Percentiles rank a stretch among this genome's conserved stretches.
phyloP scores from a whole-genome alignment of 225 moss, liverwort and hornwort genomes.

The Rhytidiadelphus loreus region DNA sequence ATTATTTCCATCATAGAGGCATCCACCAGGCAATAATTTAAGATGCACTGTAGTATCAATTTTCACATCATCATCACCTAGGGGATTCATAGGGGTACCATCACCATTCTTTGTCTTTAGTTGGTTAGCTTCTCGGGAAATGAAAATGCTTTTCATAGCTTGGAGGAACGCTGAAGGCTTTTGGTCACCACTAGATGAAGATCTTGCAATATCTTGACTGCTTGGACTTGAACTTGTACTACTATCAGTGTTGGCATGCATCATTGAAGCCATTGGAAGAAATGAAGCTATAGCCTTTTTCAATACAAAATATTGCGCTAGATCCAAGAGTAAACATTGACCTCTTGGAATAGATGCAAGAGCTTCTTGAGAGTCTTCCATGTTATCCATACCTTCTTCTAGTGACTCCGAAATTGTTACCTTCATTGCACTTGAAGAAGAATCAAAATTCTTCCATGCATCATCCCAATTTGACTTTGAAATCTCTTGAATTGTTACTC shows the following conservation, averaged over 20 bases:
- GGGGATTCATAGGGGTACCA: fast-evolving
- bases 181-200: background rate
- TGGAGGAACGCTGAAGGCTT: fast-evolving
- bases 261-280: background rate
- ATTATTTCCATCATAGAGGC: background rate
- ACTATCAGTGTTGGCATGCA: background rate
- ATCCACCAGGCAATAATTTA: background rate
- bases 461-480: background rate
- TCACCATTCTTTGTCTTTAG: background rate
- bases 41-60: background rate
- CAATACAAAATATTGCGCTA: background rate
- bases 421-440: background rate
- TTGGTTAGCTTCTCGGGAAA: background rate
- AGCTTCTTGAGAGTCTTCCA: background rate
- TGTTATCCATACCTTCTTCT: background rate
- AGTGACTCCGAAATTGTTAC: background rate
- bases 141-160: background rate
- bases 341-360: background rate
- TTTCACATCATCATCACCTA: background rate
- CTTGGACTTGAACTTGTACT: background rate
- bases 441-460: background rate
- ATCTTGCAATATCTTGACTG: background rate
- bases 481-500: background rate
- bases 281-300: background rate
- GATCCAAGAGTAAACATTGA: background rate